A percentile compares a stretch with the other conserved stretches of the same genome.
These are phyloP conservation scores for Penicillium sp. DNA, from an alignment of 2,329 filamentous ascomycete genomes.

Conservation along the genomic window DNA sequence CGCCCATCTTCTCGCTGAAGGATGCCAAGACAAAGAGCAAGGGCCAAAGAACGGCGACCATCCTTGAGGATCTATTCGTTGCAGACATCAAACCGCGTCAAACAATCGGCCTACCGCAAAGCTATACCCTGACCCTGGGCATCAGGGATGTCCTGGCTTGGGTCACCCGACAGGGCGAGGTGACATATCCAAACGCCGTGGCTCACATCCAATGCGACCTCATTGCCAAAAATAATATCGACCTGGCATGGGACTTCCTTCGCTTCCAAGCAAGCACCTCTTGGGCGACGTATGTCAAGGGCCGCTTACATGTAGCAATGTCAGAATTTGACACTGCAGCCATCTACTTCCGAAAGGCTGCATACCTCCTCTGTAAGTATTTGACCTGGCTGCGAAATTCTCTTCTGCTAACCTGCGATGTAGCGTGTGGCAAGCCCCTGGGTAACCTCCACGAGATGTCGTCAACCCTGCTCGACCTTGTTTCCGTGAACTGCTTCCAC, in stretches of 20 bases:
- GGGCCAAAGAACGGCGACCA: constrained; percentile 32
- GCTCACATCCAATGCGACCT: constrained; percentile 68
- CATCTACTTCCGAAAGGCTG: constrained; percentile 74
- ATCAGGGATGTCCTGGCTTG: constrained; percentile 47
- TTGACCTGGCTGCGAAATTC: not conserved
- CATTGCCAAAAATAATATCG: constrained; percentile 64
- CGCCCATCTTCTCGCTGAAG: constrained; percentile 26
- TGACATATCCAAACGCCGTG: constrained; percentile 57
- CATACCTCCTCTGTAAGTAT: constrained; percentile 75
- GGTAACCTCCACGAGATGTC: constrained; percentile 48
- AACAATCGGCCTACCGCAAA: constrained; percentile 40
- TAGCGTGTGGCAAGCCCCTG: constrained; percentile 45
- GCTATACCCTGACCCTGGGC: constrained; percentile 43
- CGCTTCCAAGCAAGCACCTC: constrained; percentile 58
- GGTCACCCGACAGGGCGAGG: constrained; percentile 53
- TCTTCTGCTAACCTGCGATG: constrained; percentile 18
- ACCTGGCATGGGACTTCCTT: constrained; percentile 64
- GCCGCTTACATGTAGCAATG: constrained; percentile 69
- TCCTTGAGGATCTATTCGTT: constrained; percentile 48
- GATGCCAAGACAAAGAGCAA: constrained; percentile 22
- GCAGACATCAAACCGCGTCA: constrained; percentile 44
- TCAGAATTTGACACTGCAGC: constrained; percentile 72
- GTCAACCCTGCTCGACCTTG: constrained; percentile 67
- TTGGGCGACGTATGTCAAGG: constrained; percentile 75
- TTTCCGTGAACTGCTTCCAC: constrained; percentile 66